Percentiles rank a stretch among this genome's conserved stretches.
Evolutionary conservation across 2,329 filamentous ascomycete genomes (phyloP).

Genomic region (Basipetospora chlamydospora): DNA sequence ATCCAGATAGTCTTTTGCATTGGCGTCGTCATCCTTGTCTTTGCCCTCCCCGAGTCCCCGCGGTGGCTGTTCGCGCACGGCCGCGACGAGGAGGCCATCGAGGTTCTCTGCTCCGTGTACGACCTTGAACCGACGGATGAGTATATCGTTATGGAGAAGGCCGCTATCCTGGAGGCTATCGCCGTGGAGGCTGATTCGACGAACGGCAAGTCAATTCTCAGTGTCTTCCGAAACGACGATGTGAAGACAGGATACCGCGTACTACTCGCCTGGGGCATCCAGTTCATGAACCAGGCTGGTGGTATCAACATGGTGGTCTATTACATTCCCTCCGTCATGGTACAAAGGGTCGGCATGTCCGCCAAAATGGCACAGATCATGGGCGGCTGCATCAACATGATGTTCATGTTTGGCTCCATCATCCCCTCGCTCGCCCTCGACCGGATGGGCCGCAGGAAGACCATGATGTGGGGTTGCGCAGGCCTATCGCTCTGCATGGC

Average conservation of each 20-base stretch:
- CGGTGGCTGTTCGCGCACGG: conserved; percentile 24
- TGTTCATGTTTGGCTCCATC: conserved; percentile 38
- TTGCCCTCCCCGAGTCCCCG: conserved; percentile 24
- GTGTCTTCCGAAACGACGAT: conserved; percentile 26
- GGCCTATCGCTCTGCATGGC: conserved; percentile 42
- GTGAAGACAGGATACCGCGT: conserved; percentile 32
- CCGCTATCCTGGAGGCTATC: conserved; percentile 26
- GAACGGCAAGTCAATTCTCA: conserved; percentile 21
- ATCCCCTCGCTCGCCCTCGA: conserved; percentile 42
- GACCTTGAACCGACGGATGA: conserved; percentile 20
- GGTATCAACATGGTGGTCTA: conserved; percentile 50
- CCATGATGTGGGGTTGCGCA: conserved; percentile 56
- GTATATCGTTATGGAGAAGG: conserved; percentile 18
- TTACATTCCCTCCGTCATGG: conserved; percentile 42
- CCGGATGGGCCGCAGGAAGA: conserved; percentile 49
- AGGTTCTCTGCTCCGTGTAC: conserved; percentile 54
- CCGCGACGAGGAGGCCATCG: conserved; percentile 29
- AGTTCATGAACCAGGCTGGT: conserved; percentile 53
- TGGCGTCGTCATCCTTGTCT: conserved; percentile 18
- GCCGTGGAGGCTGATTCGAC: conserved; percentile 18
- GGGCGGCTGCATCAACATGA: conserved; percentile 20
- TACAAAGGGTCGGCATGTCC: conserved; percentile 19
- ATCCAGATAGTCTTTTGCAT: conserved; percentile 21
- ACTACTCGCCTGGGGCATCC: conserved; percentile 39
- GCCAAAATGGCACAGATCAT: conserved; percentile 17